Percentiles rank a stretch among this genome's conserved stretches.
Conservation (phyloP, 345 rosid species). For the Syzygium aqueum region DNA sequence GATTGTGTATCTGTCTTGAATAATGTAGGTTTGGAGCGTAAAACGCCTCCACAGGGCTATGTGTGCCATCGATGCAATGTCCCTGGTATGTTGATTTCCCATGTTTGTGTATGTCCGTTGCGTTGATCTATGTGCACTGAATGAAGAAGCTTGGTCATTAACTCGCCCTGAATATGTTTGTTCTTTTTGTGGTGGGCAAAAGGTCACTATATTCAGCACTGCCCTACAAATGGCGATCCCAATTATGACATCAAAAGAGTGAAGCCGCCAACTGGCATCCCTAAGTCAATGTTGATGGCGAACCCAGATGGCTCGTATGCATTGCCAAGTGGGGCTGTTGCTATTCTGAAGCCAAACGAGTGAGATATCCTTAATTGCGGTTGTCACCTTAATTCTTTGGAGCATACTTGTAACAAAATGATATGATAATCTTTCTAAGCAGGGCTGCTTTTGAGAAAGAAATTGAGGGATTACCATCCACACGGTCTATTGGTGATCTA, state of each 20-base stretch:
- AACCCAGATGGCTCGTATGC: constrained; percentile 97
- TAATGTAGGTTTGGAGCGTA: constrained; percentile 77
- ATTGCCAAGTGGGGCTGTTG: constrained; percentile 94
- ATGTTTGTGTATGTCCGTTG: not conserved
- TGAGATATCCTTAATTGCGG: constrained; percentile 17
- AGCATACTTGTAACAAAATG: not conserved
- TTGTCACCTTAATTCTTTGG: not conserved
- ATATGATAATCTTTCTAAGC: constrained; percentile 1
- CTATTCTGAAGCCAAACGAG: constrained; percentile 95
- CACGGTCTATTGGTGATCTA: constrained; percentile 86
- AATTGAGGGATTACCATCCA: constrained; percentile 89
- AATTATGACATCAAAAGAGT: constrained; percentile 79
- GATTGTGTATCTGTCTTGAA: constrained; percentile 8
- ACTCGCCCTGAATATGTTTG: not conserved
- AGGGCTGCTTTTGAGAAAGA: constrained; percentile 99
- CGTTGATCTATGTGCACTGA: not conserved
- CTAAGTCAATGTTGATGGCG: constrained; percentile 95
- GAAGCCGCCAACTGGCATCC: constrained; percentile 94
- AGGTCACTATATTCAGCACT: constrained; percentile 99
- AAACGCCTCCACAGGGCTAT: constrained; percentile 96
- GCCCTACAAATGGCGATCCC: constrained; percentile 98
- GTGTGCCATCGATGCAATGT: constrained; percentile 91
- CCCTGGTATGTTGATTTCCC: constrained; percentile 51
- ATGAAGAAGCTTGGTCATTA: not conserved
- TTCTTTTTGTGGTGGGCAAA: not conserved